Percentiles rank a stretch among this genome's conserved stretches.
phyloP scores from a whole-genome alignment of 306 rosid genomes.

The Ormosia semicastrata region DNA sequence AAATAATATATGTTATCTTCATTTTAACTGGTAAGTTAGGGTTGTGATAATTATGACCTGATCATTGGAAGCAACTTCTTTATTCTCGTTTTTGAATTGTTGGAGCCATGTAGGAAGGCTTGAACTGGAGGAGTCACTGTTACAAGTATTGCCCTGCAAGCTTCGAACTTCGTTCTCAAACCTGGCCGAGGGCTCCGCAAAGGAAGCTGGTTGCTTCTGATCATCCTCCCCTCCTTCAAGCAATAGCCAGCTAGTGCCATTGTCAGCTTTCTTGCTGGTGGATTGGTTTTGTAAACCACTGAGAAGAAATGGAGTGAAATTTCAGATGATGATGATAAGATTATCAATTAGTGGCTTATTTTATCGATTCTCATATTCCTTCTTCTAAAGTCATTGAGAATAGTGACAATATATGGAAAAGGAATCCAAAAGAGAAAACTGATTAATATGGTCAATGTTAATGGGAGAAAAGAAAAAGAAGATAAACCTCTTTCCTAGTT shows the following conservation, averaged over 20 bases:
- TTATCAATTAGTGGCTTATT: neutral
- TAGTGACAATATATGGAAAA: slow-evolving; percentile 19
- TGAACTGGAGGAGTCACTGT: slow-evolving; percentile 63
- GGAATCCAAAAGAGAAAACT: slow-evolving; percentile 17
- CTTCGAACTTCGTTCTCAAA: slow-evolving; percentile 62
- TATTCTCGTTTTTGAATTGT: slow-evolving; percentile 75
- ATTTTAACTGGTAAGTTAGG: neutral
- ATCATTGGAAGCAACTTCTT: slow-evolving; percentile 39
- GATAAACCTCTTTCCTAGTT: slow-evolving; percentile 22
- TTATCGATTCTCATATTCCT: slow-evolving; percentile 10
- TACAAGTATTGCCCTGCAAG: slow-evolving; percentile 47
- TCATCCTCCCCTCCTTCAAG: slow-evolving; percentile 39
- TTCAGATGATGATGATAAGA: slow-evolving; percentile 5
- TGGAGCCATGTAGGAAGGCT: slow-evolving; percentile 99
- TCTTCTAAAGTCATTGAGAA: slow-evolving; percentile 22
- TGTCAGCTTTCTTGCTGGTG: slow-evolving; percentile 50
- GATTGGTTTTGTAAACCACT: slow-evolving; percentile 64
- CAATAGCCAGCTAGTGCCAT: slow-evolving; percentile 46
- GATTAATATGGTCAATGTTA: neutral
- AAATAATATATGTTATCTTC: neutral
- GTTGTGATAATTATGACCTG: slow-evolving; percentile 54
- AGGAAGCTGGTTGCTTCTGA: slow-evolving; percentile 42
- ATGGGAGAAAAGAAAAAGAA: neutral
- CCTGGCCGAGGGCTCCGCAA: slow-evolving; percentile 53
- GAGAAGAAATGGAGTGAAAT: slow-evolving; percentile 1